Base-by-base conservation (phyloP, 1,139 yeast genomes). In the Taphrina sp. region DNA sequence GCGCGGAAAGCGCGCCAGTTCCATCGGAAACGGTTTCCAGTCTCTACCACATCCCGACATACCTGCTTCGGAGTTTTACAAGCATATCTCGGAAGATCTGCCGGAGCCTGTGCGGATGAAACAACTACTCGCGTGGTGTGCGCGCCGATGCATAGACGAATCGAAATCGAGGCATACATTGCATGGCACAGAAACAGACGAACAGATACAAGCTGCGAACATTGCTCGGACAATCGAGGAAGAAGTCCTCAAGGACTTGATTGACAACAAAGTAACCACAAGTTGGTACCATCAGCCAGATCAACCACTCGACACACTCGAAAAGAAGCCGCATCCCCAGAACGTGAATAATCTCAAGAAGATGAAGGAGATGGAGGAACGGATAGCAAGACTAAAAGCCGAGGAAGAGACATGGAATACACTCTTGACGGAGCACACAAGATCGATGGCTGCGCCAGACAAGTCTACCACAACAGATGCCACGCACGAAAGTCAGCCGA, bases 101-200 rank as follows among this genome's bases (percentile, higher is more conserved):
- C 86, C 94, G 0, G 92, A 82, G 57, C 87, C 90, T 0, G 85
- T 82, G 63, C 74, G 82, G 59, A 80, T 85, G 83, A 75, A 83
- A 61, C 89, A 83, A 64, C 67, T 86, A 19, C 66, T 85, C 52
- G 73, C 80, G 2, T 85, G 94, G 95, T 80, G 86, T 58, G 73
- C 82, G 31, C 78, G 78, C 59, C 74, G 83, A 58, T 76, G 74
- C 29, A 63, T 71, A 44, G 76, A 75, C 31, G 61, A 63, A n/a
- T 63, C 61, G 41, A 60, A 63, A 20, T 74, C 72, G 16, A 35
- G 36, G 22, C 53, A 26, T 23, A 22, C 52, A 2, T n/a, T 24
- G 14, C 47, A 43, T 14, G 46, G 39, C 20, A 31, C 33, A 41
- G 47, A 33, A 33, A 59, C 29, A 36, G 52, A 23, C 29, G 35